Percentiles rank a stretch among this genome's conserved stretches.
These are phyloP conservation scores for Epichloe baconii DNA, from an alignment of 2,329 filamentous ascomycete species.

Conservation along the genomic window DNA sequence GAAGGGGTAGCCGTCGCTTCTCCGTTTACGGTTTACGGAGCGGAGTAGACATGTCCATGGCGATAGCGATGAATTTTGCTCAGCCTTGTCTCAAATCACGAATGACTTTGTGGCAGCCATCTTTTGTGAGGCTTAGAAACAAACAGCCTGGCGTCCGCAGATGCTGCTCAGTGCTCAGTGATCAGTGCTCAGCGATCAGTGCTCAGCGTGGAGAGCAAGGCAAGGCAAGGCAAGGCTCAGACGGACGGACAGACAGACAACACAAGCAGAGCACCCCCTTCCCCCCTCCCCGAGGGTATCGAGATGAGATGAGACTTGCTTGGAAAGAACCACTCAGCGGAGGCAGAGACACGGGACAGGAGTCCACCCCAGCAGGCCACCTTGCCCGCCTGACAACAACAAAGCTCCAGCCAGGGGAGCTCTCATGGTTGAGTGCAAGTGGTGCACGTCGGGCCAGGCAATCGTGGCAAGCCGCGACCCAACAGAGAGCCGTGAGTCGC, in stretches of 20 bases:
- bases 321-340: neutral
- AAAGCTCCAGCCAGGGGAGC: too few relatives aligned
- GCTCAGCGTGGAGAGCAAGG: neutral
- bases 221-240: neutral
- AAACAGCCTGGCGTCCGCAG: neutral
- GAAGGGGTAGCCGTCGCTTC: neutral
- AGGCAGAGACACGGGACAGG: conserved; percentile 4
- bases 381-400: too few relatives aligned
- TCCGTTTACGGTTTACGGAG: too few relatives aligned
- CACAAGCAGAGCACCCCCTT: neutral
- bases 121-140: neutral
- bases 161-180: neutral
- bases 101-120: neutral
- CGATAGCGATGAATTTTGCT: neutral
- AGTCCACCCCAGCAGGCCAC: neutral
- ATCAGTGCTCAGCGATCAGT: too few relatives aligned
- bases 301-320: neutral
- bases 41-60: too few relatives aligned
- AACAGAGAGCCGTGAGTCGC: neutral
- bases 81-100: neutral
- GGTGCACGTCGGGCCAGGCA: neutral
- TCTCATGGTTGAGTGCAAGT: neutral
- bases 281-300: neutral
- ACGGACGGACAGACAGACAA: neutral
- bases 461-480: neutral